Evolutionary conservation across 208 protist species (phyloP), one percentile per base, ranked within the genome.

Genomic region (Wallacemonas sp.): DNA sequence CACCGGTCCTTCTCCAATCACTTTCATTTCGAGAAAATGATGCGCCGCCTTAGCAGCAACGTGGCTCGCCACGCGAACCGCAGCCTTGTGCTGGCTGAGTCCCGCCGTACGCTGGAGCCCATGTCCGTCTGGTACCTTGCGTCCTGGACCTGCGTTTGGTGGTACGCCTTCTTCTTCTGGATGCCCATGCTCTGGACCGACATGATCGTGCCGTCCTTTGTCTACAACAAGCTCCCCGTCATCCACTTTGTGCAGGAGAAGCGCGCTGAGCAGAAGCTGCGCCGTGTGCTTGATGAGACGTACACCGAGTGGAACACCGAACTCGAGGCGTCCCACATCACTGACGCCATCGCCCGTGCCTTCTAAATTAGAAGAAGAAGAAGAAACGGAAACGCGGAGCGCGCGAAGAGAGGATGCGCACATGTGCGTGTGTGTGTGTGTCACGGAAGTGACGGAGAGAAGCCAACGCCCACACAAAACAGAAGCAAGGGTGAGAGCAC

Each of bases 221-320:
- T 90, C 57, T 90, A 92, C 73, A 93, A 93, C 69, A 95, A 95
- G 71, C 70, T 95, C 33, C 89, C 89, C 14, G 71, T 92, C 23
- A 91, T 95, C 49, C 89, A 95, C 78, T 93, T 93, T 57, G 65
- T 95, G 11, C 81, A 95, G 77, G 89, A 95, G 79, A 93, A 93
- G 78, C 73, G 81, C 27, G 73, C 84, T 8, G 86, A 95, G 73
- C 82, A 90, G 74, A 91, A 92, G 76, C 76, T 95, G 36, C 89
- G 85, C 47, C 86, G 87, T 65, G 87, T 86, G 43, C 78, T 93
- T 14, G 87, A 95, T 72, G 84, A 91, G 74, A 95, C 85, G 14
- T 91, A 76, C 80, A 95, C 90, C 1, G 61, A 90, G 61, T 95
- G 90, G 90, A 85, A 64, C 32, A 76, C 78, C 32, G 90, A 95